Evolutionary conservation across 1,139 yeast species (phyloP), one percentile per base, ranked within the genome.

Genomic region (Sugiyamaella neomexicana): DNA sequence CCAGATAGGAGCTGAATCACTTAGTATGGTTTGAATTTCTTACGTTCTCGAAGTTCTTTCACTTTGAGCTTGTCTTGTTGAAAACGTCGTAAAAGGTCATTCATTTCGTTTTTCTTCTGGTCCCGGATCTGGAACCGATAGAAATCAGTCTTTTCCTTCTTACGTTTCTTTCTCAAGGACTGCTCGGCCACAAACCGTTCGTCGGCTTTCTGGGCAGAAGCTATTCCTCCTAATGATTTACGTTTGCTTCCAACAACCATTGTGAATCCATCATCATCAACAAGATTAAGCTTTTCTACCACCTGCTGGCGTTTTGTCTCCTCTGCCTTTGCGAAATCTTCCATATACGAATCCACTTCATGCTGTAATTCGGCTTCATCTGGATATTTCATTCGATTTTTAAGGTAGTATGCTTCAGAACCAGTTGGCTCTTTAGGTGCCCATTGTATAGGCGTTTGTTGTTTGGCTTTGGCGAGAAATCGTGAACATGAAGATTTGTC

Each of bases 81-180:
- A 74, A 90, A 95, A 70, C 90, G 88, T 58, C 74, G 77, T 66
- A 93, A 76, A 67, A 95, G 76, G 52, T 88, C 90, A 68, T 89
- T 89, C 89, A 93, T 89, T 70, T 91, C 97, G 60, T 81, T 83
- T 77, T 93, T 93, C 80, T 91, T 93, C 68, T 83, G 81, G 68
- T 95, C 96, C 71, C 99, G 83, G 64, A 93, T 81, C 74, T 95
- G 99, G 82, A 91, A 95, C 65, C 97, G 80, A 76, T 95, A 95
- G 76, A 95, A 93, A 72, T 95, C 98, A 61, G 80, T 80, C 75
- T 90, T 89, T 63, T 90, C 95, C 72, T 88, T 87, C 75, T 80
- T 83, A 71, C 86, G 83, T 70, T 83, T 85, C 54, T 72, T 70
- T 46, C 80, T 80, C 56, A 52, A 64, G 45, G 63, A 60, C 12